phyloP scores from a whole-genome alignment of 345 rosid genomes.

The Euphorbia tirucalli region DNA sequence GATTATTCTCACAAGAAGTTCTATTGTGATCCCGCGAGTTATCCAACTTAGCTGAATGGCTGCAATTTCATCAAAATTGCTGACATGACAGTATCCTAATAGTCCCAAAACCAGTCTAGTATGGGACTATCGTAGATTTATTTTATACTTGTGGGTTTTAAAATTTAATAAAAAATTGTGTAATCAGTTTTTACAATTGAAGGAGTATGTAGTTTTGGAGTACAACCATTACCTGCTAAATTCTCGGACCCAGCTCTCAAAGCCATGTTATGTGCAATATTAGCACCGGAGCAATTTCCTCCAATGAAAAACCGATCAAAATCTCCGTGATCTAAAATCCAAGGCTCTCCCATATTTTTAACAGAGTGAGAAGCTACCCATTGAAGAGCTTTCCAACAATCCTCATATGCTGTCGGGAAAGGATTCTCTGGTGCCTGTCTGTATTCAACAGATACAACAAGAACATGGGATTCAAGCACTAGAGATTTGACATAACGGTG shows the following conservation, averaged over 20 bases:
- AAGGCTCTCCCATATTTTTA: neutral
- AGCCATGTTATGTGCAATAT: neutral
- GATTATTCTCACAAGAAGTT: too few species aligned
- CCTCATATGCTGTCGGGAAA: slow-evolving; percentile 14
- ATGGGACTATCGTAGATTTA: too few species aligned
- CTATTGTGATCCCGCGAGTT: too few species aligned
- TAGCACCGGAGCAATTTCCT: slow-evolving; percentile 13
- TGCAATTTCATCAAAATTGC: too few species aligned
- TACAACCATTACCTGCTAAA: neutral
- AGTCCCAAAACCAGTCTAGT: too few species aligned
- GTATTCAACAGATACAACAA: slow-evolving; percentile 14
- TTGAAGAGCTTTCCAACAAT: slow-evolving; percentile 13
- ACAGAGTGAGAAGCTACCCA: slow-evolving; percentile 12
- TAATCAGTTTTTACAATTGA: too few species aligned
- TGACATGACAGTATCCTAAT: too few species aligned
- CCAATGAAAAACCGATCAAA: neutral
- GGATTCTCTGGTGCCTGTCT: slow-evolving; percentile 17
- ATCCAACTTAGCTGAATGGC: too few species aligned
- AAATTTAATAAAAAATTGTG: too few species aligned
- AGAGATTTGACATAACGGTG: slow-evolving; percentile 2
- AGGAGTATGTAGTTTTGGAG: too few species aligned
- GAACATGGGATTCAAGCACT: neutral
- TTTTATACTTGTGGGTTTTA: too few species aligned
- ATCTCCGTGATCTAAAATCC: slow-evolving; percentile 14
- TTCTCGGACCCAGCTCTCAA: neutral